phyloP scores from a whole-genome alignment of 2,329 filamentous ascomycete genomes.

The Talaromyces sp. region DNA sequence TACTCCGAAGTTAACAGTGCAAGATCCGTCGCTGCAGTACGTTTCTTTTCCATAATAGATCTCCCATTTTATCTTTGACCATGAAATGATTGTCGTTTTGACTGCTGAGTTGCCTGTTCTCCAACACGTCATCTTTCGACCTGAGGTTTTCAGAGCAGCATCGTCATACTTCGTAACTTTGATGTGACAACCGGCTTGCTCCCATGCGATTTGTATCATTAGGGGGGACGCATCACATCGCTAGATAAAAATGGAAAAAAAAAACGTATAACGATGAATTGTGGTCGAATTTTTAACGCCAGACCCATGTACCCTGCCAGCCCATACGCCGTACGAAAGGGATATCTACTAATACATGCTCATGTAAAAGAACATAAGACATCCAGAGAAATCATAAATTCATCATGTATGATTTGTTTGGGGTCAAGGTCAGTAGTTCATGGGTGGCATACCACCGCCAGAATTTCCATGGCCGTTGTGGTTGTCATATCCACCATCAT shows the following conservation, averaged over 20 bases:
- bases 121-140: neutral
- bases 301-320: neutral
- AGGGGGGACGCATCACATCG: neutral
- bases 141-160: neutral
- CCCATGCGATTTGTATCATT: neutral
- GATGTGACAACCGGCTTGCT: neutral
- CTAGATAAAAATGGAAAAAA: too few relatives aligned
- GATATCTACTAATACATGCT: neutral
- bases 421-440: constrained; percentile 32
- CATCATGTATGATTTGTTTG: neutral
- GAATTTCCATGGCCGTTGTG: constrained; percentile 7
- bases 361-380: neutral
- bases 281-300: neutral
- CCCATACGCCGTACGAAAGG: neutral
- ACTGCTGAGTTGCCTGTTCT: neutral
- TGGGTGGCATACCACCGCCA: constrained; percentile 20
- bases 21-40: neutral
- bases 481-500: constrained; percentile 28
- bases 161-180: neutral
- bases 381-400: neutral
- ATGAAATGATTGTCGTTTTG: neutral
- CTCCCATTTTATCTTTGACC: neutral
- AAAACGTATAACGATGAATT: neutral
- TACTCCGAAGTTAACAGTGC: neutral
- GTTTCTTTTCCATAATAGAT: neutral